phyloP scores from a whole-genome alignment of 306 rosid genomes.

The Malus asiatica region DNA sequence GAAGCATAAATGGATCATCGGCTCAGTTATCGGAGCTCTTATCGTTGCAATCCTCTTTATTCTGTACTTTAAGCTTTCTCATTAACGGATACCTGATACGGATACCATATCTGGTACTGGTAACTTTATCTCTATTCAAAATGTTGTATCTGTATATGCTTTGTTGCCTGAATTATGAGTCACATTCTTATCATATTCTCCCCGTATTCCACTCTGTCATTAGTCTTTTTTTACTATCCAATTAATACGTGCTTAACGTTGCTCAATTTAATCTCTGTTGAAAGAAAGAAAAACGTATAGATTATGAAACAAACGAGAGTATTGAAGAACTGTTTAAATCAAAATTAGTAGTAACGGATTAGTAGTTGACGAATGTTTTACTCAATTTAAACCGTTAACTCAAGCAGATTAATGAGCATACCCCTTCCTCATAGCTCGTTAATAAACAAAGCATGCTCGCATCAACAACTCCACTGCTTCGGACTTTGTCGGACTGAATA shows the following conservation, averaged over 20 bases:
- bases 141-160: background rate
- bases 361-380: background rate
- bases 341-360: background rate
- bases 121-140: slow-evolving; percentile 1
- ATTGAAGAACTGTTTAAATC: background rate
- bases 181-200: slow-evolving; percentile 7
- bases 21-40: slow-evolving; percentile 69
- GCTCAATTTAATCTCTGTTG: too few species aligned
- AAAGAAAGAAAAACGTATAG: background rate
- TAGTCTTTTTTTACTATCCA: background rate
- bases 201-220: background rate
- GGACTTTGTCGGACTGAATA: too few species aligned
- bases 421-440: background rate
- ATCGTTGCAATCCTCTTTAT: slow-evolving; percentile 47
- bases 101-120: slow-evolving; percentile 2
- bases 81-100: slow-evolving; percentile 15
- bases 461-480: background rate
- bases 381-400: background rate
- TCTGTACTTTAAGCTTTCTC: slow-evolving; percentile 53
- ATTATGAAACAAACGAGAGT: background rate
- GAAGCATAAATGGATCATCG: slow-evolving; percentile 71
- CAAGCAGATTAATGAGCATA: background rate
- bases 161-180: slow-evolving; percentile 25
- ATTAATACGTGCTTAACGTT: too few species aligned
- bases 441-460: background rate